Base-by-base conservation (phyloP, 2,329 filamentous ascomycete species). In the Purpureocillium takamizusanense region DNA sequence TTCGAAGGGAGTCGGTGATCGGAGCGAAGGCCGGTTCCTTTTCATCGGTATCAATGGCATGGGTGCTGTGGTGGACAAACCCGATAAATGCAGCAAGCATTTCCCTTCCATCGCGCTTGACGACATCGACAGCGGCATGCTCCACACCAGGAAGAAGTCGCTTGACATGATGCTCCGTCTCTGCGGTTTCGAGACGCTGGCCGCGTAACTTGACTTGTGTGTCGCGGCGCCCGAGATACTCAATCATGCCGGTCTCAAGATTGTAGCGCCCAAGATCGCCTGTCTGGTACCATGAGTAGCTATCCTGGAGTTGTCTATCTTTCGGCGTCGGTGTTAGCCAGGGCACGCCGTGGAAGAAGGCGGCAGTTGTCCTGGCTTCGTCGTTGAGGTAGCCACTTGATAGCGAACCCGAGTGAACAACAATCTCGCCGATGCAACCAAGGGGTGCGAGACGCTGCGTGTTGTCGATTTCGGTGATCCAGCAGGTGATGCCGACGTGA, bases 381-480 rank as follows among this genome's bases (percentile, higher is more conserved):
- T 77, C 68, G 37, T 70, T 66, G 18, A 76, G 54, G 40, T 79
- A 79, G 17, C 72, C 72, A 13, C 66, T 60, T 16, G 69, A 72
- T 14, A 79, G 66, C 15, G 31, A 33, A 32, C 67, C 68, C 3
- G 45, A 44, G 35, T 47, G 46, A 8, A 52, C 43, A 2, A 51
- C 34, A 3, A 52, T 31, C 34, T 52, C 50, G 7, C 50, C 50
- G 5, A 41, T 31, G 31, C 42, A 45, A 1, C 49, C 49, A 3
- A 51, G 37, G 2, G 50, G 49, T 1, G 41, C 34, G 7, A 52
- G 41, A 12, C 41, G 37, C 12, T 49, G 29, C 9, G 18, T 28
- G 7, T 6, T 27, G 14, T 27, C 27, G 13, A 36, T 36, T 8
- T 36, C 34, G 9, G 34, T 30, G n/a, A 36, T 36, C 25, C 27